Evolutionary conservation across 2,329 filamentous ascomycete genomes (phyloP), one percentile per base, ranked within the genome.

Genomic region (Penicillium sp.): DNA sequence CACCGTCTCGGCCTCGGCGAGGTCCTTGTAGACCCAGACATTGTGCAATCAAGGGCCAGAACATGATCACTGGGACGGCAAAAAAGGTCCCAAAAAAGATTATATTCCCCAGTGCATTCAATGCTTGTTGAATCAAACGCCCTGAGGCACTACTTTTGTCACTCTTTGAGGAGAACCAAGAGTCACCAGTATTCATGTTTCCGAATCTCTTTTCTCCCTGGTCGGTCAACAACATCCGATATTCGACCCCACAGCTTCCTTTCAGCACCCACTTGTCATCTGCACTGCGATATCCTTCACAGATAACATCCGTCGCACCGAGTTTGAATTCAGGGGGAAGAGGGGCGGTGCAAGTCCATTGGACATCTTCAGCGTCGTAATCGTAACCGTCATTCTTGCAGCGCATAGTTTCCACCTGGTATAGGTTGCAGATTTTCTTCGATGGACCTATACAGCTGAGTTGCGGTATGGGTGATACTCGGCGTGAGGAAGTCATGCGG

Each of bases 171-270:
- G 51, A 36, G 50, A 52, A 40, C 53, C 60, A 51, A 22, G 48
- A 15, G 3, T 27, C n/a, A 53, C 65, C 16, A 55, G 59, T 30
- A 55, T 67, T 29, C 60, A 77, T 55, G 25, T 75, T 60, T 1
- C 83, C 85, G 60, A 83, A 89, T 51, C 73, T 77, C 51, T 75
- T 65, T 65, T 89, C 80, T 2, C 92, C 92, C 44, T 74, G 71
- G 8, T 82, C 79, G 1, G 89, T 96, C 35, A 96, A 69, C 0
- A 84, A 63, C 5, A 96, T 66, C 10, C 82, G 74, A 64, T 96
- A 96, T 66, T 95, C 86, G 15, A 95, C 89, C 10, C 84, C 92
- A 65, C 90, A 96, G 62, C 85, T 92, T 14, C 92, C 92, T 56
- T 85, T 88, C 37, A 96, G 68, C n/a, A 96, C 76, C 62, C 87